Evolutionary conservation across 257 asterid species (phyloP).

Genomic region (Rubia yunnanensis): DNA sequence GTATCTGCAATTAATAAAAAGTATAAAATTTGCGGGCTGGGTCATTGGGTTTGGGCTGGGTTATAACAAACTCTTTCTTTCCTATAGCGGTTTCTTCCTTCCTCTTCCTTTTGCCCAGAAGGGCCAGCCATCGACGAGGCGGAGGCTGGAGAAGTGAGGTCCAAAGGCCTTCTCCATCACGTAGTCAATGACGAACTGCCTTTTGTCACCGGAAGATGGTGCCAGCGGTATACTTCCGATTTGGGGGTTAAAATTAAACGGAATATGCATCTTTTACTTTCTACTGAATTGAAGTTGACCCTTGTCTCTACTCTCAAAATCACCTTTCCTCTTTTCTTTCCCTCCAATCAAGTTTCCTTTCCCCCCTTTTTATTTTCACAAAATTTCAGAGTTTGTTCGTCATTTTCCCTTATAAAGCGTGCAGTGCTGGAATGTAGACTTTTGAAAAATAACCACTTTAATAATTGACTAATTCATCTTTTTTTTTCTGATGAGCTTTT

Average conservation of each 20-base stretch:
- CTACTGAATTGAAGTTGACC: neutral
- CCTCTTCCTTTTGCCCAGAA: no score
- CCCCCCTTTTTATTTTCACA: neutral
- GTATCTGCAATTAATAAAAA: no score
- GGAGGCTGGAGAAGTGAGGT: slow-evolving; percentile 95
- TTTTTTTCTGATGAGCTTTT: no score
- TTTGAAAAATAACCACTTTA: no score
- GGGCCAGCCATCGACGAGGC: slow-evolving; percentile 61
- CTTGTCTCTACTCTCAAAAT: neutral
- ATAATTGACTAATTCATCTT: no score
- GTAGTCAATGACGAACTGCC: slow-evolving; percentile 55
- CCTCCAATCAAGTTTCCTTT: no score
- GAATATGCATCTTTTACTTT: neutral
- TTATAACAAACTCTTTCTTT: no score
- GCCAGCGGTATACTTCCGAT: neutral
- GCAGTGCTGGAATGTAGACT: no score
- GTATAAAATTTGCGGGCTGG: no score
- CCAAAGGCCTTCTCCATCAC: slow-evolving; percentile 93
- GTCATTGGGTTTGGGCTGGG: no score
- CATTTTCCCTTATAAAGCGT: neutral
- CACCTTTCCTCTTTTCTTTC: no score
- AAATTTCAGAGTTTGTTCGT: neutral
- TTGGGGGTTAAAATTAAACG: neutral
- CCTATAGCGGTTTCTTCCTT: no score
- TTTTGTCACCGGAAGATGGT: slow-evolving; percentile 23